These are phyloP conservation scores for Hamiltosporidium tvaerminnensis DNA, from an alignment of 371 early-diverging fungal species.

Conservation along the genomic window DNA sequence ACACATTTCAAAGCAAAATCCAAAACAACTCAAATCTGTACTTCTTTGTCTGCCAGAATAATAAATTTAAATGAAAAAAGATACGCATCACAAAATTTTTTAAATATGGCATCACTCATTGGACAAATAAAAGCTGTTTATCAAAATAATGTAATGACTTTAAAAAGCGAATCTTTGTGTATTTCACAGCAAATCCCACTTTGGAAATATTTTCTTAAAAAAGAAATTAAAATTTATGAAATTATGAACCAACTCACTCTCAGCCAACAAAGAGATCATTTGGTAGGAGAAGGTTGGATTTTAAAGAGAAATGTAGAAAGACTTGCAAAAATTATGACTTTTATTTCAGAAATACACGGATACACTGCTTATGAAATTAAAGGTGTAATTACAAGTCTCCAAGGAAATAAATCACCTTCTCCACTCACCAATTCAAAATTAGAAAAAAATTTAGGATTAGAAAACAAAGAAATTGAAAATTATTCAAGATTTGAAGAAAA, in stretches of 20 bases:
- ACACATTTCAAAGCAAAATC: constrained; percentile 37
- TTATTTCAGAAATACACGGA: constrained; percentile 30
- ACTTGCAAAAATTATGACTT: constrained; percentile 28
- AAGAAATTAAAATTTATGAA: constrained; percentile 45
- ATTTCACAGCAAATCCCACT: constrained; percentile 18
- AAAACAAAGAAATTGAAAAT: no score
- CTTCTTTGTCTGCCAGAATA: constrained; percentile 41
- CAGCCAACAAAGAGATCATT: constrained; percentile 26
- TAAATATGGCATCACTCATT: constrained; percentile 26
- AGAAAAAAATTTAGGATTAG: no score
- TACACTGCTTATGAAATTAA: constrained; percentile 38
- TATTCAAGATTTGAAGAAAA: no score
- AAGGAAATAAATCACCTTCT: no score
- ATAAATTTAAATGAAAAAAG: constrained; percentile 16
- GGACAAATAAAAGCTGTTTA: constrained; percentile 32
- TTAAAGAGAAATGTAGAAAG: constrained; percentile 16
- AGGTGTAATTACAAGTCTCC: no score
- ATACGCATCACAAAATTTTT: constrained; percentile 18
- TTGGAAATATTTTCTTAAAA: constrained; percentile 41
- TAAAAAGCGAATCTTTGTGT: constrained; percentile 21
- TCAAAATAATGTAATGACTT: constrained; percentile 30
- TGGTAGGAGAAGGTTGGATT: constrained; percentile 50
- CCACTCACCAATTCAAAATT: no score
- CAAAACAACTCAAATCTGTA: constrained; percentile 37
- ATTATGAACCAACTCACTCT: constrained; percentile 38